Evolutionary conservation across 2,329 filamentous ascomycete genomes (phyloP), one percentile per base, ranked within the genome.

Genomic region (Rachicladosporium sp.): DNA sequence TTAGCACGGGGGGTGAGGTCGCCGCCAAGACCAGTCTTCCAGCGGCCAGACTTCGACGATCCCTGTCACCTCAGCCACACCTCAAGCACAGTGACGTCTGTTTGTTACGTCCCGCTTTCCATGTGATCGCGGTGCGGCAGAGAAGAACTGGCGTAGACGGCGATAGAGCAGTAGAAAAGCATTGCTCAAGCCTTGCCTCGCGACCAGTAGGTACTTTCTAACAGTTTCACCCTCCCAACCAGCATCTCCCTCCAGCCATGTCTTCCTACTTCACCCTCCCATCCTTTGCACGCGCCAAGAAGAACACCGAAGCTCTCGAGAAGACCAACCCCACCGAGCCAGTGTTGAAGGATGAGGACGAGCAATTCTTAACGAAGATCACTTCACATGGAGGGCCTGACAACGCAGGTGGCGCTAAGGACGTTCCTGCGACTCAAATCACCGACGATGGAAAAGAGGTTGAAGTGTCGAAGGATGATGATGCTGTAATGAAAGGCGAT

Each of bases 301-400:
- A 57, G 48, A 58, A 60, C 45, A 52, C 49, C 29, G 55, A 59
- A 37, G 52, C 55, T n/a, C 49, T 59, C 10, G 46, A 57, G 37
- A 57, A 56, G 42, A 56, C 46, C 7, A 58, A 59, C 32, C 57
- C 58, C 4, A 49, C 55, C 11, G 51, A 58, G 50, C 53, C 67
- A 4, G 67, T 78, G 2, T 54, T 78, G n/a, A 74, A 70, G 11
- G 66, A 72, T n/a, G 74, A 76, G 49, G 75, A 79, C 45, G 71
- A 78, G 48, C 62, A 66, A 38, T 78, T 77, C 48, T 57, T 78
- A 27, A 61, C 66, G 39, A 60, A 61, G 29, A 67, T 76, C 29
- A 68, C 67, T 3, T 63, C 67, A 6, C 62, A 67, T 30, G 59
- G 63, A 11, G 60, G 63, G 2, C 63, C 65, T n/a, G 61, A 63